Evolutionary conservation across 768 basidiomycete genomes (phyloP), one percentile per base, ranked within the genome.

Genomic region (Termitomyces heimii): DNA sequence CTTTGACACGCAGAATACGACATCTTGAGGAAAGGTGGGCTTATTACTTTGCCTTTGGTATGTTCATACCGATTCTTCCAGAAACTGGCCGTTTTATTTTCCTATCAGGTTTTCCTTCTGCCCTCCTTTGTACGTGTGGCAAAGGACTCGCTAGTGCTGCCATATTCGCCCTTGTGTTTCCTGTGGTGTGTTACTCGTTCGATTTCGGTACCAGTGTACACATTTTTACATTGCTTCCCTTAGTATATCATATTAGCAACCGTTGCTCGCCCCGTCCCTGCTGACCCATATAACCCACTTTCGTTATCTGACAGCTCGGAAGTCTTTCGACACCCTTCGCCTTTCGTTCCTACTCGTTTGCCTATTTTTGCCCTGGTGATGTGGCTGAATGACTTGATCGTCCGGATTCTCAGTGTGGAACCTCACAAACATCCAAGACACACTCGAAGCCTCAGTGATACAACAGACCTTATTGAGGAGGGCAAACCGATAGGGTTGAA

Each of bases 1-100:
- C 88, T 13, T 73, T 92, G 13, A 79, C 89, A 2, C 73, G 80
- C 14, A 76, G 91, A 54, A 82, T 93, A 46, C 74, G 85, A 48
- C 81, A 88, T 66, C 73, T 94, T 20, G 93, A 95, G 71, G 90
- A 93, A 70, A 82, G 92, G 42, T 95, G 93, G 93, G 82, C 88
- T 2, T 95, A 94, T 71, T 92, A 86, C 66, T 79, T 93, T 57
- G 88, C 88, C 5, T 95, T 93, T 61, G 93, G 93, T 79, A 51
- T 34, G 75, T 65, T 46, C 46, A 43, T 40, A 10, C 7, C 13
- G 50, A 14, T 39, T 54, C 26, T 59, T 53, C 18, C 34, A 12
- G 45, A 5, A 55, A 54, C n/a, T 24, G 40, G 16, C 52, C 29
- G 13, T 49, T 57, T 40, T 24, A 22, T 29, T 5, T 26, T 42